These are phyloP conservation scores for Talaromyces borbonicus DNA, from an alignment of 495 filamentous ascomycete genomes.

Conservation along the genomic window DNA sequence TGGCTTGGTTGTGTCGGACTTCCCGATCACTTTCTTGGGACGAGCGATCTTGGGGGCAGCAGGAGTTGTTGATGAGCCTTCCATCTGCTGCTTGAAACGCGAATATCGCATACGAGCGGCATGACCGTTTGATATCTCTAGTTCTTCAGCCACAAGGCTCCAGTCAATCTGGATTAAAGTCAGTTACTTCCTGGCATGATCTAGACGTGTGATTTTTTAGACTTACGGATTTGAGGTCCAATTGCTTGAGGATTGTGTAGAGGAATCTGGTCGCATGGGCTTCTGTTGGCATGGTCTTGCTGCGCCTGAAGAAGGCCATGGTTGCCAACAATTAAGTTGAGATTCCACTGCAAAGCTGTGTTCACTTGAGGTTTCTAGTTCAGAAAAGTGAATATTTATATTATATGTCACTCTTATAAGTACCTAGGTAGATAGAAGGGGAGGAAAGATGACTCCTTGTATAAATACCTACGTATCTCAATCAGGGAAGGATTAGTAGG, in stretches of 20 bases:
- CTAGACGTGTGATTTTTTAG: neutral
- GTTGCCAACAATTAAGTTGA: neutral
- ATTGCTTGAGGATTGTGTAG: conserved; percentile 67
- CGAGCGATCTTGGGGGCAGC: conserved; percentile 14
- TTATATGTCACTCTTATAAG: too few species aligned
- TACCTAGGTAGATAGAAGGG: too few species aligned
- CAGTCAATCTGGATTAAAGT: conserved; percentile 54
- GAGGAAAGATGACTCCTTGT: too few species aligned
- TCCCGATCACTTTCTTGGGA: conserved; percentile 15
- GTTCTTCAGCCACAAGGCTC: conserved; percentile 53
- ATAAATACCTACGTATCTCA: too few species aligned
- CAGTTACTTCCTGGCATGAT: neutral
- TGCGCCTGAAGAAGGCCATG: conserved; percentile 18
- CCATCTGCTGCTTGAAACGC: conserved; percentile 55
- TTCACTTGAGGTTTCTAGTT: too few species aligned
- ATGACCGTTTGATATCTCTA: conserved; percentile 67
- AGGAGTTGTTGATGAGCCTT: conserved; percentile 27
- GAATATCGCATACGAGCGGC: conserved; percentile 74
- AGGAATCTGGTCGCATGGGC: conserved; percentile 48
- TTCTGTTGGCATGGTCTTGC: conserved; percentile 39
- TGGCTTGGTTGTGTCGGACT: conserved; percentile 9
- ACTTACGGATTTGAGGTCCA: conserved; percentile 62
- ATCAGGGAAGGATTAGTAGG: too few species aligned
- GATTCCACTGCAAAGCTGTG: too few species aligned
- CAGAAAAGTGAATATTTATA: too few species aligned